These are phyloP conservation scores for Psilocybe cyanescens DNA, from an alignment of 768 basidiomycete genomes.

Conservation along the genomic window DNA sequence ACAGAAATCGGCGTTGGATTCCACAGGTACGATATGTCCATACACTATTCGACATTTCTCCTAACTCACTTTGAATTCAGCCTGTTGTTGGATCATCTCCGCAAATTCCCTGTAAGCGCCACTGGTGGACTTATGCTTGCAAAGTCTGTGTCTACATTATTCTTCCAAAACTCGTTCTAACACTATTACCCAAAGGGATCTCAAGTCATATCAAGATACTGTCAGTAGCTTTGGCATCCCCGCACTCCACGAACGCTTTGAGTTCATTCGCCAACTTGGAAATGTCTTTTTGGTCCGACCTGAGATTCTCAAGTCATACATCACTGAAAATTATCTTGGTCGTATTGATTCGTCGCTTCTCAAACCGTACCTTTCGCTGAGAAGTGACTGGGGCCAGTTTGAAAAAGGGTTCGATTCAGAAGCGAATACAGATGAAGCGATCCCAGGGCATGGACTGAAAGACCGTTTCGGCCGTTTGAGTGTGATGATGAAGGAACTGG, in stretches of 20 bases:
- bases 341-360: constrained; percentile 87
- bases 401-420: constrained; percentile 75
- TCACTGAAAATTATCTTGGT: constrained; percentile 92
- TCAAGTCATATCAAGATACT: constrained; percentile 94
- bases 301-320: constrained; percentile 93
- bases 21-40: constrained; percentile 62
- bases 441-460: constrained; percentile 52
- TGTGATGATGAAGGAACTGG: constrained; percentile 88
- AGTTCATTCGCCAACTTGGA: constrained; percentile 96
- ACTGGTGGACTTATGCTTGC: constrained; percentile 98
- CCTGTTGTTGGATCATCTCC: constrained; percentile 89
- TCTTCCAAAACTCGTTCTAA: neutral
- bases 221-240: constrained; percentile 83
- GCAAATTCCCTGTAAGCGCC: constrained; percentile 95
- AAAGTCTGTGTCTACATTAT: constrained; percentile 64
- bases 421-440: constrained; percentile 40
- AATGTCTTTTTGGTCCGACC: constrained; percentile 97
- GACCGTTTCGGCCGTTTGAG: constrained; percentile 76
- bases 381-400: constrained; percentile 90
- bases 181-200: constrained; percentile 61
- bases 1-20: constrained; percentile 94
- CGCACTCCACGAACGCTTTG: constrained; percentile 90
- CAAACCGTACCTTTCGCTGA: constrained; percentile 87
- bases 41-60: neutral
- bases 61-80: constrained; percentile 40